A percentile compares a stretch with the other conserved stretches of the same genome.
phyloP scores from a whole-genome alignment of 768 basidiomycete genomes.

The Polyporus arcularius region DNA sequence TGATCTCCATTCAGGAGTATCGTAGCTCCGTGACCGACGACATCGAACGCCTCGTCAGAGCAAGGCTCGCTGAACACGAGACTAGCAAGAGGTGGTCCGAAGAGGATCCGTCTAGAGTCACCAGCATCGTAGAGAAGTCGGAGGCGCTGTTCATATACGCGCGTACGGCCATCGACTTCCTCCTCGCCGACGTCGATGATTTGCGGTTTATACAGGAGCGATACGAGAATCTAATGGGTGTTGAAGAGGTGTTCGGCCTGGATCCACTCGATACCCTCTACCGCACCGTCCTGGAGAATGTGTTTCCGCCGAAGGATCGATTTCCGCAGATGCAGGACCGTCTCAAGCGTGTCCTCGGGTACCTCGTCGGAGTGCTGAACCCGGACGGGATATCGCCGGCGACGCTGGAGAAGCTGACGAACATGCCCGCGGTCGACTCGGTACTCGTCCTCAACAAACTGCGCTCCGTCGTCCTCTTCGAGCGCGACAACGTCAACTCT shows the following conservation, averaged over 20 bases:
- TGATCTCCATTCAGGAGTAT: background rate
- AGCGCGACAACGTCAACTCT: background rate
- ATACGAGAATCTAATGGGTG: no score
- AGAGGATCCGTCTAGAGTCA: background rate
- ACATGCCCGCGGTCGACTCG: background rate
- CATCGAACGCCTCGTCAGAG: background rate
- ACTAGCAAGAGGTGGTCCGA: background rate
- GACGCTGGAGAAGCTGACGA: background rate
- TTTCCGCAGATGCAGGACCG: background rate
- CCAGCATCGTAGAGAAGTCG: background rate
- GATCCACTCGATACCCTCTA: conserved; percentile 5
- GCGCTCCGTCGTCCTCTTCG: conserved; percentile 2
- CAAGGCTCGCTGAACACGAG: background rate
- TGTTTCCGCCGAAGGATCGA: background rate
- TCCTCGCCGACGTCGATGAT: background rate
- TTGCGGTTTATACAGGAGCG: background rate
- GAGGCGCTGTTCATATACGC: conserved; percentile 5
- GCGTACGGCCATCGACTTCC: background rate
- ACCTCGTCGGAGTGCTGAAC: background rate
- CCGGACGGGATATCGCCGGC: background rate
- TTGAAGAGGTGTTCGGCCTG: background rate
- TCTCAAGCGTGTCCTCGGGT: background rate
- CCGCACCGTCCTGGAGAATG: conserved; percentile 3
- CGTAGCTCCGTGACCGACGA: background rate
- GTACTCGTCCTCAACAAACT: background rate